phyloP scores from a whole-genome alignment of 2,329 filamentous ascomycete species.

The Colletotrichum godetiae region DNA sequence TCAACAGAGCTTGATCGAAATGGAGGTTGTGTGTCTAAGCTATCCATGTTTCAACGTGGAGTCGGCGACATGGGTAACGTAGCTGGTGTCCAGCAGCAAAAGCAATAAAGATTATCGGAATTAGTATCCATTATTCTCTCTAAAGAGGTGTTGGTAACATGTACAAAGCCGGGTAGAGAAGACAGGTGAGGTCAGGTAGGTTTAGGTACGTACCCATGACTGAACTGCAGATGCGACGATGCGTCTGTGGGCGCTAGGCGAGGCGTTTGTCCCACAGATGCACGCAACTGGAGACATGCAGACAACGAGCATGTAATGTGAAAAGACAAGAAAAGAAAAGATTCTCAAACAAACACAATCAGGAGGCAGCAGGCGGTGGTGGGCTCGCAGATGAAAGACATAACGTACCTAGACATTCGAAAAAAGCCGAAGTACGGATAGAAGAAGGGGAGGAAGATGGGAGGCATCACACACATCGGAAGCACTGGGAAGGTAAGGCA shows the following conservation, averaged over 20 bases:
- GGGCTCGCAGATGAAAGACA: not conserved
- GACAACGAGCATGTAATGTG: conserved; percentile 1
- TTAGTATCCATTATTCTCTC: not conserved
- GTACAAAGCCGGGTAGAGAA: not conserved
- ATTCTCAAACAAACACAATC: not conserved
- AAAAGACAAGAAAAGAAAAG: conserved; percentile 13
- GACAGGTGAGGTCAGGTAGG: not conserved
- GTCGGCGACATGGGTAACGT: conserved; percentile 19
- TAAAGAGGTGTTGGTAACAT: not conserved
- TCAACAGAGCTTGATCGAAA: not conserved
- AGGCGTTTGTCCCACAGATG: conserved; percentile 21
- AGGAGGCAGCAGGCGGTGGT: not conserved
- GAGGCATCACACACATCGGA: not conserved
- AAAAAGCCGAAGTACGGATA: not conserved
- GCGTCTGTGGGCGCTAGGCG: conserved; percentile 4
- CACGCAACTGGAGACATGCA: conserved; percentile 15
- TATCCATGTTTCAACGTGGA: conserved; percentile 32
- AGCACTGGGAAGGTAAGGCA: no score
- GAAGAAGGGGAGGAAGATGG: not conserved
- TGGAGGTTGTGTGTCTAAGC: conserved; percentile 17
- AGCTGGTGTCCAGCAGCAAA: conserved; percentile 22
- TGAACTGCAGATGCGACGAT: not conserved
- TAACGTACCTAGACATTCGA: no score
- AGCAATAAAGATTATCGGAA: conserved; percentile 22
- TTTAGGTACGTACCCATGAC: not conserved